phyloP scores from a whole-genome alignment of 1,284 basidiomycete species.

The Tremellales sp. region DNA sequence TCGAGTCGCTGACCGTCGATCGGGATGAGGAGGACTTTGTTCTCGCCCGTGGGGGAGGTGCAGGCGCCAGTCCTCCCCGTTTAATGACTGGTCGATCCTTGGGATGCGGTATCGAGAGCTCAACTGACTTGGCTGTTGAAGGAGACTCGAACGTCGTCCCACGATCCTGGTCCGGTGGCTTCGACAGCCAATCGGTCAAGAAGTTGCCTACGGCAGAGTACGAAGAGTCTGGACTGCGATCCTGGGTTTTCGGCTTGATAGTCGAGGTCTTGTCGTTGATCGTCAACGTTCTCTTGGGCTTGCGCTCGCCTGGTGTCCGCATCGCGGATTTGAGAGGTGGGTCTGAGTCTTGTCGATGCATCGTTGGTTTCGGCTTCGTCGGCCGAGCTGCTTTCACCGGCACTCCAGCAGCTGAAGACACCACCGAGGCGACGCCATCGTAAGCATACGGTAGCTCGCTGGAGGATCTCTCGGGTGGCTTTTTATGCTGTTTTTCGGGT shows the following conservation, averaged over 20 bases:
- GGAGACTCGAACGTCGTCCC: background rate
- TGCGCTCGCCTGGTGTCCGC: background rate
- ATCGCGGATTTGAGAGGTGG: background rate
- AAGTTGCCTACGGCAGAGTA: background rate
- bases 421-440: background rate
- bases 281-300: background rate
- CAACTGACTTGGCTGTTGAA: background rate
- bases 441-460: background rate
- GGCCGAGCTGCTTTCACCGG: too few relatives aligned
- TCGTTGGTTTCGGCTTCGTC: background rate
- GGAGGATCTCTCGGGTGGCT: background rate
- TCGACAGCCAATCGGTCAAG: background rate
- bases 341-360: background rate
- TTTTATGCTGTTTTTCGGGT: background rate
- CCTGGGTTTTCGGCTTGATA: background rate
- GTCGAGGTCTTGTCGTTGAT: background rate
- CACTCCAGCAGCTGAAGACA: too few relatives aligned
- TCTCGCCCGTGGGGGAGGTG: background rate
- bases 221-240: background rate
- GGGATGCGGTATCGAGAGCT: background rate
- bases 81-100: background rate
- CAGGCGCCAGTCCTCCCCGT: background rate
- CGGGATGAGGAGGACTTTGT: too few relatives aligned
- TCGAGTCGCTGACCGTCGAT: too few relatives aligned
- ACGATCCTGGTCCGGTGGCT: background rate